Percentiles rank a stretch among this genome's conserved stretches.
phyloP scores from a whole-genome alignment of 129 eudicot species.

The Lactuca sativa region DNA sequence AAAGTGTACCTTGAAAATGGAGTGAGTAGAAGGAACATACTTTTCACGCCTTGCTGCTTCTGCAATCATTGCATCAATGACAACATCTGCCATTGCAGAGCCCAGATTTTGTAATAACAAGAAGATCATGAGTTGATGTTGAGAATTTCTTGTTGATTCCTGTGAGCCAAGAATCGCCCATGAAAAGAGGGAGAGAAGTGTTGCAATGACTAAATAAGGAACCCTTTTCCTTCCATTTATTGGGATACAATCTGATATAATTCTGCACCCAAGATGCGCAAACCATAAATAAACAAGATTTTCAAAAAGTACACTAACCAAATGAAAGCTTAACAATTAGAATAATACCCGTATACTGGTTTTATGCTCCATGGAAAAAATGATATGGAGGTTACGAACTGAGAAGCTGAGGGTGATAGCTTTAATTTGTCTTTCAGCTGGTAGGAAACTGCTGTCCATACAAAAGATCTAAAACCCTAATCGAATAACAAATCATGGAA shows the following conservation, averaged over 20 bases:
- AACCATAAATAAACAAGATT: slow-evolving; percentile 5
- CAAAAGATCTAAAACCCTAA: slow-evolving; percentile 95
- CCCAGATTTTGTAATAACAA: slow-evolving; percentile 83
- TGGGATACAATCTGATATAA: slow-evolving; percentile 89
- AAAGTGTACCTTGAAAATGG: not conserved
- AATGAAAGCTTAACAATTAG: slow-evolving; percentile 14
- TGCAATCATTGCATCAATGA: slow-evolving; percentile 97
- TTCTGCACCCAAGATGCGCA: slow-evolving; percentile 51
- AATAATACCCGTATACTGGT: slow-evolving; percentile 85
- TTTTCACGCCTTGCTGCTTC: slow-evolving; percentile 83
- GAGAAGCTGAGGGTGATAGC: slow-evolving; percentile 88
- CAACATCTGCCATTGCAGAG: slow-evolving; percentile 99
- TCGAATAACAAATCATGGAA: slow-evolving; percentile 9
- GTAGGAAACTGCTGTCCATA: slow-evolving; percentile 92
- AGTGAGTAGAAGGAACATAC: slow-evolving; percentile 34
- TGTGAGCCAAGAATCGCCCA: slow-evolving; percentile 69
- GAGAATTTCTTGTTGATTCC: slow-evolving; percentile 57
- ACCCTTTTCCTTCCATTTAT: slow-evolving; percentile 76
- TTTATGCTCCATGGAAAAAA: slow-evolving; percentile 98
- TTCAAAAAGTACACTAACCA: not conserved
- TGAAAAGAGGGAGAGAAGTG: slow-evolving; percentile 76
- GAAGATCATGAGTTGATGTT: slow-evolving; percentile 58
- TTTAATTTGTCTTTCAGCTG: slow-evolving; percentile 79
- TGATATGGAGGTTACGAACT: slow-evolving; percentile 72
- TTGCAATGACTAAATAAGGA: slow-evolving; percentile 77